phyloP scores from a whole-genome alignment of 1,139 yeast species.

The Candida freyschussii region DNA sequence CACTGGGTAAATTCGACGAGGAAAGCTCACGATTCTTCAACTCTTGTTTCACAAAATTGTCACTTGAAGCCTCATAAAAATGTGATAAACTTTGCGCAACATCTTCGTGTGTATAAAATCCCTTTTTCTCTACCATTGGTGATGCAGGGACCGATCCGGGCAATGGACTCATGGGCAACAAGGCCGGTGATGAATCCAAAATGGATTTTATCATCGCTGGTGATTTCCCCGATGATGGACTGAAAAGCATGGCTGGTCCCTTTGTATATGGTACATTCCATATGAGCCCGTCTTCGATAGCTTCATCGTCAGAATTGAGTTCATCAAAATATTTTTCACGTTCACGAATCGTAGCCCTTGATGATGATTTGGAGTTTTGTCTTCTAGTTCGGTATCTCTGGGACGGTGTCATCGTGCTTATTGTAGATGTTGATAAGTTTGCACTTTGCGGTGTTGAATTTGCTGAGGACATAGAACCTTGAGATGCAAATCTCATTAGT shows the following conservation, averaged over 20 bases:
- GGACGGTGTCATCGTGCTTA: slow-evolving; percentile 32
- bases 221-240: slow-evolving; percentile 24
- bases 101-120: slow-evolving; percentile 18
- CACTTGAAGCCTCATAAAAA: slow-evolving; percentile 38
- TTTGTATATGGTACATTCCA: slow-evolving; percentile 47
- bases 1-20: slow-evolving; percentile 32
- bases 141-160: slow-evolving; percentile 25
- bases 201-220: slow-evolving; percentile 19
- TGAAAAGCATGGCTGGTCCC: slow-evolving; percentile 19
- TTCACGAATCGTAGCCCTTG: slow-evolving; percentile 16
- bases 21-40: slow-evolving; percentile 32
- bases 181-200: slow-evolving; percentile 20
- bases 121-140: slow-evolving; percentile 3
- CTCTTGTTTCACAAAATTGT: slow-evolving; percentile 33
- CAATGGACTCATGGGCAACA: slow-evolving; percentile 36
- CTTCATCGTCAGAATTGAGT: slow-evolving; percentile 28
- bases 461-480: neutral
- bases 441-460: slow-evolving; percentile 7
- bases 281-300: slow-evolving; percentile 34
- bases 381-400: slow-evolving; percentile 34
- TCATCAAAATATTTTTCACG: slow-evolving; percentile 41
- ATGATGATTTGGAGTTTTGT: slow-evolving; percentile 31
- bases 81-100: slow-evolving; percentile 35
- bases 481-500: slow-evolving; percentile 1
- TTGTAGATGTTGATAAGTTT: slow-evolving; percentile 17